phyloP scores from a whole-genome alignment of 1,284 basidiomycete species.

The Moesziomyces antarcticus region DNA sequence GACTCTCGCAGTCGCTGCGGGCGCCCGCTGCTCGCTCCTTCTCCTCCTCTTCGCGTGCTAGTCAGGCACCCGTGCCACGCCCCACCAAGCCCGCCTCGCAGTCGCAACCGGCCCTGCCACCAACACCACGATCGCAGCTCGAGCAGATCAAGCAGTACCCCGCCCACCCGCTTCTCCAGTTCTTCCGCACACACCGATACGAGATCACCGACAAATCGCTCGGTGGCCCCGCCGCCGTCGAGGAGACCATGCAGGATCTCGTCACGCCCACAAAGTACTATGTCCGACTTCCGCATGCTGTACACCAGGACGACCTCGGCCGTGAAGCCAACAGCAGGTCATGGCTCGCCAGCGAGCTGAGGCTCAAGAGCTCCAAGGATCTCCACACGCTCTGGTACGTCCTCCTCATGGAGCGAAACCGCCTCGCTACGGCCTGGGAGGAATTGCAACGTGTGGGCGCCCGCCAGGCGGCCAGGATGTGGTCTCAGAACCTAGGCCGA shows the following conservation, averaged over 20 bases:
- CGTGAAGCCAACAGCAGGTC: slow-evolving; percentile 42
- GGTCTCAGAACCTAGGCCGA: slow-evolving; percentile 44
- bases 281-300: slow-evolving; percentile 46
- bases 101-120: slow-evolving; percentile 20
- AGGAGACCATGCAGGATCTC: slow-evolving; percentile 24
- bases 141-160: slow-evolving; percentile 55
- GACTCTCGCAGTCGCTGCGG: slow-evolving; percentile 32
- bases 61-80: slow-evolving; percentile 33
- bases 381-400: slow-evolving; percentile 67
- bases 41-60: slow-evolving; percentile 26
- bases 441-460: slow-evolving; percentile 56
- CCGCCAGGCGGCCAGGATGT: slow-evolving; percentile 49
- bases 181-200: slow-evolving; percentile 51
- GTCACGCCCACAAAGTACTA: slow-evolving; percentile 19
- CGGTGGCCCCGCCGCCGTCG: slow-evolving; percentile 29
- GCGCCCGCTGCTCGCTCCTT: slow-evolving; percentile 22
- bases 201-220: slow-evolving; percentile 36
- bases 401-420: slow-evolving; percentile 62
- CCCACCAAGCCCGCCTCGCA: slow-evolving; percentile 47
- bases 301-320: slow-evolving; percentile 45
- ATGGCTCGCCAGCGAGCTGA: slow-evolving; percentile 62
- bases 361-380: slow-evolving; percentile 61
- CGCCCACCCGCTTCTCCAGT: slow-evolving; percentile 60
- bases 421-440: slow-evolving; percentile 59
- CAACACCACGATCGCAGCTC: slow-evolving; percentile 29